phyloP scores from a whole-genome alignment of 441 rosid species.

The Brassica hybrid region DNA sequence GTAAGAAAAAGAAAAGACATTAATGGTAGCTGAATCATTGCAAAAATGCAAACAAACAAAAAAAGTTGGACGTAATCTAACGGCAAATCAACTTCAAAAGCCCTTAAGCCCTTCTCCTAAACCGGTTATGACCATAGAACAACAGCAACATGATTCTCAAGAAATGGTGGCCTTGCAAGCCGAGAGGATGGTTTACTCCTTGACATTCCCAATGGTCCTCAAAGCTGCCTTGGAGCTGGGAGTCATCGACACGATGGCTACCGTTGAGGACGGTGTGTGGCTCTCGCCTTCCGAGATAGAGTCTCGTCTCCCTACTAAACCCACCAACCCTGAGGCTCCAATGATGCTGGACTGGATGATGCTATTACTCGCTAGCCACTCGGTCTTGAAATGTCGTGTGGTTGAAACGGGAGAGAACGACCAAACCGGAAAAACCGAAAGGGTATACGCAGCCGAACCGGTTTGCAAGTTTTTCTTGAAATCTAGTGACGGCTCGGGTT shows the following conservation, averaged over 20 bases:
- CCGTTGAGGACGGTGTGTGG: neutral
- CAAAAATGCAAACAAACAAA: neutral
- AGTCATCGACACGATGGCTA: conserved; percentile 18
- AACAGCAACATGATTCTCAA: neutral
- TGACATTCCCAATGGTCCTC: conserved; percentile 28
- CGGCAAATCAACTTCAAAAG: neutral
- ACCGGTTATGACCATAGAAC: neutral
- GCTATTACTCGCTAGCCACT: conserved; percentile 33
- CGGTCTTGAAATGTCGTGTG: conserved; percentile 13
- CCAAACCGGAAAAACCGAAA: neutral
- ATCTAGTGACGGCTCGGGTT: conserved; percentile 29
- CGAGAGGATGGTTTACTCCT: neutral
- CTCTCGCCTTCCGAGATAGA: conserved; percentile 29
- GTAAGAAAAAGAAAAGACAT: neutral
- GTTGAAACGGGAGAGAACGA: conserved; percentile 10
- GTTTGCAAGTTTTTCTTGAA: conserved; percentile 34
- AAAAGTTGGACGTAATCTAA: neutral
- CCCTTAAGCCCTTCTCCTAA: neutral
- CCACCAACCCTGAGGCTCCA: conserved; percentile 29
- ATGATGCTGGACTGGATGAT: conserved; percentile 34
- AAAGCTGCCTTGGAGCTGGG: conserved; percentile 29
- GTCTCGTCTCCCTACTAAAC: conserved; percentile 27
- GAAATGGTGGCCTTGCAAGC: conserved; percentile 20
- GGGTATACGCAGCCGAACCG: conserved; percentile 36
- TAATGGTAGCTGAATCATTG: neutral